Base-by-base conservation (phyloP, 1,284 basidiomycete genomes). In the Trametes pubescens region DNA sequence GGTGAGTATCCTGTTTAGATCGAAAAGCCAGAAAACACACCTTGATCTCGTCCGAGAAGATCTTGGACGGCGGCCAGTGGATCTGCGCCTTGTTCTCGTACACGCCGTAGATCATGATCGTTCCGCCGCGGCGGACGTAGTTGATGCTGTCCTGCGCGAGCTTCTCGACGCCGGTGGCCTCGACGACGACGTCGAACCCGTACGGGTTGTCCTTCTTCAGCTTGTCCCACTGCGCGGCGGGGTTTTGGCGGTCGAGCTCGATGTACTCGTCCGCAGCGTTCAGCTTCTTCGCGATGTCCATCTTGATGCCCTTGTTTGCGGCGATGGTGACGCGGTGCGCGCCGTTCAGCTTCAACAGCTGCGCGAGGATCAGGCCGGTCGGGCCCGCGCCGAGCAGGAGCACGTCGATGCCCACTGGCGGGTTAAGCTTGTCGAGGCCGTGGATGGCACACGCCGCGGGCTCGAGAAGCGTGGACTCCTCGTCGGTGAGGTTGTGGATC, bases 401-500 rank as follows among this genome's bases (percentile, higher is more conserved):
- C 13, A 82, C 84, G 61, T 84, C 84, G 59, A 83, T 76, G 51
- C 86, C 87, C 65, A 86, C 83, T 24, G 81, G 79, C 62, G 84
- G 80, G 67, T 80, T 76, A 63, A 89, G 80, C 74, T 86, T 84
- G 78, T 89, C 86, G 66, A 87, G 79, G 26, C 86, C 86, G 76
- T 89, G 87, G 43, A 89, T 81, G 26, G 86, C 86, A 73, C 87
- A 89, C 49, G 86, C 84, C 4, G 86, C 84, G 43, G 86, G 86
- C 73, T 88, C 87, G 62, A 88, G 76, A 4, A 89, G 79, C 13
- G 84, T 86, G 2, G 86, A 83, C 71, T 88, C 85, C 72, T 86
- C 83, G 73, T 88, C 85, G 9, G 82, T 79, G 59, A 88, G 78
- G 76, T 88, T 86, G 66, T 85, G 74, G 77, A 88, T 85, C 75